Conservation (phyloP, 768 basidiomycete genomes). For the Plicaturopsis crispa region DNA sequence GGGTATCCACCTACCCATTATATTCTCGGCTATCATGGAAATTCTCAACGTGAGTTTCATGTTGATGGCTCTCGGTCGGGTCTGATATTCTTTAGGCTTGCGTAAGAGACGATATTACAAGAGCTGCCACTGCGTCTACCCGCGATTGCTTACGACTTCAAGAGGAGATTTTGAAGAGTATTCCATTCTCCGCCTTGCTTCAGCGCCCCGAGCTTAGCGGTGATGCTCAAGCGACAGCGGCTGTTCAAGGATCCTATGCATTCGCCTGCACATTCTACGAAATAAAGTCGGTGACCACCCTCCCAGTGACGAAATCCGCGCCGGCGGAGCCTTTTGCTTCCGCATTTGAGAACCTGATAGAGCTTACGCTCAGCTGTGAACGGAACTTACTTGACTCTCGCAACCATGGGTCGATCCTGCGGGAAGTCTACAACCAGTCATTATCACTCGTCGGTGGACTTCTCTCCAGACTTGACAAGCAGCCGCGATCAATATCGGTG, state of each 20-base stretch:
- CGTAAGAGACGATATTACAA: slow-evolving; percentile 27
- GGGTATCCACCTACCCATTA: slow-evolving; percentile 70
- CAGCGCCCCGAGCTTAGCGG: slow-evolving; percentile 41
- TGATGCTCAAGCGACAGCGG: slow-evolving; percentile 21
- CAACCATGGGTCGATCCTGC: slow-evolving; percentile 24
- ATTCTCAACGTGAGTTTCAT: slow-evolving; percentile 44
- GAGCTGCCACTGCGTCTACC: slow-evolving; percentile 26
- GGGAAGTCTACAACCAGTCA: slow-evolving; percentile 45
- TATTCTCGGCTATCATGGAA: slow-evolving; percentile 66
- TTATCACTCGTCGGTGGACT: slow-evolving; percentile 47
- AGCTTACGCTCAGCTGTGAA: slow-evolving; percentile 40
- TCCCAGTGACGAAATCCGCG: slow-evolving; percentile 15
- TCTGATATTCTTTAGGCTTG: too few species aligned
- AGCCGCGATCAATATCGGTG: slow-evolving; percentile 26
- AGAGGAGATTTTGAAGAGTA: slow-evolving; percentile 44
- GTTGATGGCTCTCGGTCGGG: too few species aligned
- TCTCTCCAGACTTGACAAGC: slow-evolving; percentile 30
- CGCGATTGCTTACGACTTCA: slow-evolving; percentile 40
- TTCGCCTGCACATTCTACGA: slow-evolving; percentile 63
- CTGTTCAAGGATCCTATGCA: slow-evolving; percentile 32
- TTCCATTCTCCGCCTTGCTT: slow-evolving; percentile 40
- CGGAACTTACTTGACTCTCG: slow-evolving; percentile 23
- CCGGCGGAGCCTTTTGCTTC: slow-evolving; percentile 45
- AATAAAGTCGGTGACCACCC: slow-evolving; percentile 21
- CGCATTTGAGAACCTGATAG: slow-evolving; percentile 46